phyloP scores from a whole-genome alignment of 345 rosid species.

The Gossypium arboreum region DNA sequence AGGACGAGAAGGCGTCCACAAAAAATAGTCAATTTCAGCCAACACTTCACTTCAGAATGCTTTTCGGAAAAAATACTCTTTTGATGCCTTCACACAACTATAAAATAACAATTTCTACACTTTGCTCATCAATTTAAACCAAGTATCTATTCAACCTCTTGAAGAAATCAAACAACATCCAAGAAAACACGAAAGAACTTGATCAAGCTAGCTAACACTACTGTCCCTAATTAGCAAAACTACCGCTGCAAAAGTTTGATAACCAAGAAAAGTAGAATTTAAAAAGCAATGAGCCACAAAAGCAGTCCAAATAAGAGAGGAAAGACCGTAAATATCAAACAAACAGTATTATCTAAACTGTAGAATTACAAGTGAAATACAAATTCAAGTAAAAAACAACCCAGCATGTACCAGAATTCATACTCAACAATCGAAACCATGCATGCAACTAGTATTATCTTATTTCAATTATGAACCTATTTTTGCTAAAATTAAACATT shows the following conservation, averaged over 20 bases:
- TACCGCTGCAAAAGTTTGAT: background rate
- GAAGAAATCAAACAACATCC: background rate
- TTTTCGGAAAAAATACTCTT: background rate
- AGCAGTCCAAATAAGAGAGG: background rate
- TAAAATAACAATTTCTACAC: background rate
- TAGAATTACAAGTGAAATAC: background rate
- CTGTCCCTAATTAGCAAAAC: background rate
- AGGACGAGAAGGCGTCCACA: background rate
- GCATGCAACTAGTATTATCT: background rate
- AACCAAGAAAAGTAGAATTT: background rate
- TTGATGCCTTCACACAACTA: background rate
- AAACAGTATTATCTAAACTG: background rate
- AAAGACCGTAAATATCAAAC: background rate
- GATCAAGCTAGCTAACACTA: background rate
- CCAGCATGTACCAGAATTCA: background rate
- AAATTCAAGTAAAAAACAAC: background rate
- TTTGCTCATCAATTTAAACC: slow-evolving; percentile 2
- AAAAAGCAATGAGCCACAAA: background rate
- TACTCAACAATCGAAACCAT: background rate
- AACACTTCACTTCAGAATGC: background rate
- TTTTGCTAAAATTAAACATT: background rate
- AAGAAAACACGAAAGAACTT: background rate
- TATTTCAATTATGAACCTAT: background rate
- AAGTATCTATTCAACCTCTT: background rate
- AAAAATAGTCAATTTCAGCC: background rate